Evolutionary conservation across 805 yeast species (phyloP).

Genomic region (Danielia oregonensis): DNA sequence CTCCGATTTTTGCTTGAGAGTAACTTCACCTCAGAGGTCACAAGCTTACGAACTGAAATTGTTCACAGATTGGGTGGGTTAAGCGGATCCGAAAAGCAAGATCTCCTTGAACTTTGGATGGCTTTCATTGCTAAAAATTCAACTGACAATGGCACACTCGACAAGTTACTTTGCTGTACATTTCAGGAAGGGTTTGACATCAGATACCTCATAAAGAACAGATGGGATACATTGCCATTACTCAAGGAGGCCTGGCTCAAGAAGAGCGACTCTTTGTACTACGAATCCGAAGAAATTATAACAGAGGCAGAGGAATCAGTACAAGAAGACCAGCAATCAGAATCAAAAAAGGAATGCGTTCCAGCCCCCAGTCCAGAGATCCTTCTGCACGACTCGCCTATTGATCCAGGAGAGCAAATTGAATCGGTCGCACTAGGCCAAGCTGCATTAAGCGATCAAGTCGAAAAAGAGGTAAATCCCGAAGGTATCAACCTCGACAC

Average conservation of each 20-base stretch:
- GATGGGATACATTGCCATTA: conserved; percentile 22
- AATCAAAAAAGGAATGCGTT: no score
- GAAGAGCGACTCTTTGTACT: conserved; percentile 4
- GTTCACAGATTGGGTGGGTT: conserved; percentile 8
- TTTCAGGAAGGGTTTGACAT: conserved; percentile 15
- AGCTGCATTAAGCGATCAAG: no score
- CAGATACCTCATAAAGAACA: conserved; percentile 11
- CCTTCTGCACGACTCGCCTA: no score
- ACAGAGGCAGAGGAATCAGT: background rate
- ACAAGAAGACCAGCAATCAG: background rate
- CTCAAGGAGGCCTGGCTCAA: conserved; percentile 15
- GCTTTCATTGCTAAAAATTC: no score
- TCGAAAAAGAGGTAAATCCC: no score
- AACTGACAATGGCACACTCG: conserved; percentile 17
- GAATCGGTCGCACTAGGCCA: no score
- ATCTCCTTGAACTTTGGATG: conserved; percentile 19
- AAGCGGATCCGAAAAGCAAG: conserved; percentile 9
- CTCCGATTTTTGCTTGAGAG: conserved; percentile 23
- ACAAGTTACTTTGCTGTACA: conserved; percentile 16
- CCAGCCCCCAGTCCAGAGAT: no score
- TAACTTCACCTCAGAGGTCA: conserved; percentile 24
- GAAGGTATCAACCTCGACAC: no score
- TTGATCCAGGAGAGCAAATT: no score
- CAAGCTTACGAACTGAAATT: conserved; percentile 15
- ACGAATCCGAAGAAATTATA: conserved; percentile 1